Evolutionary conservation across 371 early-diverging fungal species (phyloP), one percentile per base, ranked within the genome.

Genomic region (Rhizomucor pusillus): DNA sequence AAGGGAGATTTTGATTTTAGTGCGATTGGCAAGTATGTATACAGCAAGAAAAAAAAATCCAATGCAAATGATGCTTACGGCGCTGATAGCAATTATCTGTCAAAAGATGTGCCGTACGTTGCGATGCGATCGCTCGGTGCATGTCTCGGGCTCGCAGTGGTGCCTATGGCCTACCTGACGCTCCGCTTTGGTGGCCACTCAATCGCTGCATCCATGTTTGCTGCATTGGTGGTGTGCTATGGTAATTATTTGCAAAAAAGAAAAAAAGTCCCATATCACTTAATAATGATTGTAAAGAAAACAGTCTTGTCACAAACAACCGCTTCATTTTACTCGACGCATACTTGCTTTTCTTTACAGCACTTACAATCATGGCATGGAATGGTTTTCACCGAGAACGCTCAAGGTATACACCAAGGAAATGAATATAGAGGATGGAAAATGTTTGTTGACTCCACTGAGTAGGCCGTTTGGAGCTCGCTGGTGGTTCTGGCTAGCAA

Each of bases 311-410:
- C 39, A 87, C 96, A 10, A 97, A 97, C 65, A 89, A 87, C 43
- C 80, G 97, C 19, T 69, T 93, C 56, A 96, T 97, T 25, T 75
- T 97, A 34, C 77, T 98, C 56, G 98, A 98, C 62, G 82, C 94
- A 9, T 88, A 89, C 57, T 67, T 98, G 36, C 74, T 97, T 29
- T 85, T 96, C 47, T 96, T 93, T 56, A 87, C 84, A 23, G 83
- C 89, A 0, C 67, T 82, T 40, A 83, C 92, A 1, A 66, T 83
- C 5, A 84, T 90, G 69, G 75, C 79, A 49, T 97, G 92, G 89
- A 73, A 82, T 49, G 73, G 81, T 54, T 98, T 94, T 60, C 83
- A 79, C 49, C 81, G 84, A 39, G 67, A 84, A 52, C 60, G 83
- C 44, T 60, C 45, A 20, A 45, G 33, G 54, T 54, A 54, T 22